A percentile compares a stretch with the other conserved stretches of the same genome.
Conservation (phyloP, 2,329 filamentous ascomycete genomes). For the Dothistroma pini region DNA sequence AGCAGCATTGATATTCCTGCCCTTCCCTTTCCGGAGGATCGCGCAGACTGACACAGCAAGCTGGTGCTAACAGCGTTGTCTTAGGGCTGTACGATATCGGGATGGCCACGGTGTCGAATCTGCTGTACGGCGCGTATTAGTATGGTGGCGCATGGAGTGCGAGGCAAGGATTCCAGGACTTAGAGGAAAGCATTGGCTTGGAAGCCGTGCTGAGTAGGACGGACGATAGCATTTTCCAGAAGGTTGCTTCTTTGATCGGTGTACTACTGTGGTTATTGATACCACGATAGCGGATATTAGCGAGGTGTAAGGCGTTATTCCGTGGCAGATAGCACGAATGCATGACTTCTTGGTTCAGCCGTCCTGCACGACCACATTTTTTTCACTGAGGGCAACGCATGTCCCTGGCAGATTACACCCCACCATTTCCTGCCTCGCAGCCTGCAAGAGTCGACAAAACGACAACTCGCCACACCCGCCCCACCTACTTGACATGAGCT, state of each 20-base stretch:
- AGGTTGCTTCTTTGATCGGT: background rate
- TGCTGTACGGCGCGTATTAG: background rate
- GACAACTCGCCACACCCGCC: no score
- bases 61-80: conserved; percentile 7
- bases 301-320: background rate
- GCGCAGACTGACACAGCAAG: background rate
- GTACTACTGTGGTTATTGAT: background rate
- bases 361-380: no score
- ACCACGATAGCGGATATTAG: background rate
- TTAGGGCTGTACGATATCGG: background rate
- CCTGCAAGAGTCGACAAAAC: no score
- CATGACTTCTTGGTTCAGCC: background rate
- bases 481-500: no score
- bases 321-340: background rate
- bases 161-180: background rate
- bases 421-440: no score
- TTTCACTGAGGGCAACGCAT: no score
- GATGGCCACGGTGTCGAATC: background rate
- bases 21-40: background rate
- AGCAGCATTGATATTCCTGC: conserved; percentile 9
- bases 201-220: background rate
- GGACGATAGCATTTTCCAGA: background rate
- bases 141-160: background rate
- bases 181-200: background rate
- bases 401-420: no score